Base-by-base conservation (phyloP, 2,329 filamentous ascomycete genomes). In the Sporothrix globosa region DNA sequence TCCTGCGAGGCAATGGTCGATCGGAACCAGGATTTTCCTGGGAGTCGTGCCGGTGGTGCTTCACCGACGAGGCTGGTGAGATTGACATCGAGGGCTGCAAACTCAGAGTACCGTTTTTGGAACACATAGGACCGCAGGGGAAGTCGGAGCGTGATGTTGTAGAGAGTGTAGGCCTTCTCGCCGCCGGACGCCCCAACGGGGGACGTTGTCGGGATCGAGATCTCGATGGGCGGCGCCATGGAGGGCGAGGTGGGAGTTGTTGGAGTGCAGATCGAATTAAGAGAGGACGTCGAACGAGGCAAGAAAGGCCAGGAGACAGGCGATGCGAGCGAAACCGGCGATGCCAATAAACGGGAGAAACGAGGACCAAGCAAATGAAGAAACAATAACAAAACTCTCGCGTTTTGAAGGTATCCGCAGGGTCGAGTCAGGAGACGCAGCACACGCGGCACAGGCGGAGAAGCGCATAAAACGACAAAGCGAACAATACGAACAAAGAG, bases 81-180 rank as follows among this genome's bases (percentile, higher is more conserved):
- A 4, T 85, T 80, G 41, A 82, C 79, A 80, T 96, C 88, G 19
- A 96, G 87, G 61, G 83, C 79, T 69, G 83, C 82, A 77, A 96
- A 96, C 78, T 96, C 92, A 68, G 90, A 92, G 83, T 95, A 96
- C 76, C 92, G 91, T 80, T 94, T 95, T 76, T 90, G 88, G 5
- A 93, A 84, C 74, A 91, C 90, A 75, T 90, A 91, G 4, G 91
- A 91, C 63, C 91, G 88, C 17, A 95, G 85, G 0, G 92, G 92
- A 1, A 93, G 88, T 67, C 91, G 89, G 71, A 96, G 84, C 27
- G 88, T 89, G 79, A 94, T 90, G 79, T 92, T 92, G 83, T 94
- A 95, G 74, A 90, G 85, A 0, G 91, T 94, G 79, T 88, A 93
- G 0, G 90, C 85, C 76, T 92, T 92, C 73, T 84, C 82, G 73